Evolutionary conservation across 805 yeast genomes (phyloP).

Genomic region (Cyberlindnera americana): DNA sequence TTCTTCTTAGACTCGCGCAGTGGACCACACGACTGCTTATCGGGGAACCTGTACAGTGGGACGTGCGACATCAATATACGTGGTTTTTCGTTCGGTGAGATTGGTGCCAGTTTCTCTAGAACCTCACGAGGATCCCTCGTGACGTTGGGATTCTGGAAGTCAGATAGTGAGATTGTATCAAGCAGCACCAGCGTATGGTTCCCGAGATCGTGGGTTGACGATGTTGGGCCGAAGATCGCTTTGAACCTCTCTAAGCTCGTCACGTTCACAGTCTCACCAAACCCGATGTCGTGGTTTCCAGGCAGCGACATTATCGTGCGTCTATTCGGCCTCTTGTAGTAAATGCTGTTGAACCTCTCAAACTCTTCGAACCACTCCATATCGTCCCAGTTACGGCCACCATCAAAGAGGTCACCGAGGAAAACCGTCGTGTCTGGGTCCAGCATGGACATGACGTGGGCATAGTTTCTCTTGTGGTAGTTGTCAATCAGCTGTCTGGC

Average conservation of each 20-base stretch:
- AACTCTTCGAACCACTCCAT: constrained; percentile 70
- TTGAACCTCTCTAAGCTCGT: constrained; percentile 60
- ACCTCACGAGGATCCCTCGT: constrained; percentile 48
- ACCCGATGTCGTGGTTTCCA: constrained; percentile 97
- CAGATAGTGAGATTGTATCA: constrained; percentile 82
- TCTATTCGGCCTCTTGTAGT: constrained; percentile 50
- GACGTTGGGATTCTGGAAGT: constrained; percentile 43
- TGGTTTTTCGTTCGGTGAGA: constrained; percentile 39
- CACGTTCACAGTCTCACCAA: constrained; percentile 66
- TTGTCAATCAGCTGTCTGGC: constrained; percentile 67
- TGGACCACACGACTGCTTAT: constrained; percentile 67
- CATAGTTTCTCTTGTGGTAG: constrained; percentile 75
- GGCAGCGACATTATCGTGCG: constrained; percentile 52
- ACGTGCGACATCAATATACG: constrained; percentile 79
- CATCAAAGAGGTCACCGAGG: constrained; percentile 91
- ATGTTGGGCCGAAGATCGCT: constrained; percentile 69
- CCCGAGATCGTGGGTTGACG: constrained; percentile 45
- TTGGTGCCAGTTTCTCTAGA: constrained; percentile 36
- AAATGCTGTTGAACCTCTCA: constrained; percentile 62
- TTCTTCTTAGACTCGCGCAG: constrained; percentile 61
- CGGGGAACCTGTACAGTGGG: constrained; percentile 73
- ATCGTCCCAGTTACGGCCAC: constrained; percentile 85
- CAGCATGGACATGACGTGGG: constrained; percentile 49
- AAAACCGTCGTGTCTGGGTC: constrained; percentile 76
- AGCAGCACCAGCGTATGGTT: constrained; percentile 74